Evolutionary conservation across 2,329 filamentous ascomycete genomes (phyloP).

Genomic region (Chalaropsis ovoidea): DNA sequence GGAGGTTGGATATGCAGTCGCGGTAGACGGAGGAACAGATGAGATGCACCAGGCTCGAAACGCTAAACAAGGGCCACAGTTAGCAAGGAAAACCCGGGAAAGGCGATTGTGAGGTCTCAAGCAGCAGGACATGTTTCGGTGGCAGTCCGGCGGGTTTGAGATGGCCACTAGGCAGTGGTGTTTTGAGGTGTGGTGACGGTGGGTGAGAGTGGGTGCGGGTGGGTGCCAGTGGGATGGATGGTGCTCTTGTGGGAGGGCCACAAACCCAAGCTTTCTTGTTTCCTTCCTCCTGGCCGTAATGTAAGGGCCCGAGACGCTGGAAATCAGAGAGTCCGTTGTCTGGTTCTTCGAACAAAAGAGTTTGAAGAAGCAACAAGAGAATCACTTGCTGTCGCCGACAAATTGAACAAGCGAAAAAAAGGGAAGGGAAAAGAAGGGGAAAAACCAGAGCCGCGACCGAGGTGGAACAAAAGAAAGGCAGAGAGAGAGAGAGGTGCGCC

Average conservation of each 20-base stretch:
- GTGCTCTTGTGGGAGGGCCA: neutral
- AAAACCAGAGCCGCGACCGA: neutral
- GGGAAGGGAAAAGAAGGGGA: neutral
- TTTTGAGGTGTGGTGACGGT: neutral
- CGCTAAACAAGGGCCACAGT: neutral
- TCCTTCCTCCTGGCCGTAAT: neutral
- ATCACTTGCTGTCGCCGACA: neutral
- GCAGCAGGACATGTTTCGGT: too few species aligned
- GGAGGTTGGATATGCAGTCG: conserved; percentile 13
- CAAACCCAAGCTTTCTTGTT: conserved; percentile 3
- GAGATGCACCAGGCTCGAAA: neutral
- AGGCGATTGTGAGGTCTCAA: too few species aligned
- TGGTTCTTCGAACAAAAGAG: neutral
- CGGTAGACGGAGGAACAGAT: neutral
- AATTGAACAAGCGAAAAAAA: neutral
- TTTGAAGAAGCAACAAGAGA: neutral
- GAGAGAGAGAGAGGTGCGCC: neutral
- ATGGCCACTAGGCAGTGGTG: too few species aligned
- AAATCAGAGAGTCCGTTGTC: neutral
- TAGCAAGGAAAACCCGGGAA: neutral
- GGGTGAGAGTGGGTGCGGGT: neutral
- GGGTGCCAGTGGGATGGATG: neutral
- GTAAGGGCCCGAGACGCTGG: neutral
- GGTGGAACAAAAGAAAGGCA: neutral
- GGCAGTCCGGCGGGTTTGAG: too few species aligned